A percentile compares a stretch with the other conserved stretches of the same genome.
Conservation (phyloP, 352 stramenopile species). For the Pythium rishiriense region DNA sequence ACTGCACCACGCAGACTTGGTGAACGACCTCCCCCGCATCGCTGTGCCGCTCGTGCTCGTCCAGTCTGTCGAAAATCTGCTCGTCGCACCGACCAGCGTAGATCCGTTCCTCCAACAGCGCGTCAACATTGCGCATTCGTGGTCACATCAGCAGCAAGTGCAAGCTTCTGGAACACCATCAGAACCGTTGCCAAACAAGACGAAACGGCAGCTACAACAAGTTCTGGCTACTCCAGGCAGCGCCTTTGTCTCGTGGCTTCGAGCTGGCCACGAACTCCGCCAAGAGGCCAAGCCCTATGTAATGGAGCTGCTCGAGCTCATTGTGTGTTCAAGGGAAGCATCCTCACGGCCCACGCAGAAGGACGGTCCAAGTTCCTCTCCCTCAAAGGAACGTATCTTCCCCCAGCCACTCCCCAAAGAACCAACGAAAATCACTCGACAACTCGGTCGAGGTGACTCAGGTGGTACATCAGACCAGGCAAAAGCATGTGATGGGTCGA, state of each 20-base stretch:
- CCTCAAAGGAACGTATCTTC: not conserved
- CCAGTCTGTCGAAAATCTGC: constrained; percentile 87
- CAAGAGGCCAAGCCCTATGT: constrained; percentile 88
- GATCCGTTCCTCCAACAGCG: constrained; percentile 90
- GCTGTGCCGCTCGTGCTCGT: constrained; percentile 79
- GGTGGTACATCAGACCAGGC: not conserved
- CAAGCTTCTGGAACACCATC: constrained; percentile 20
- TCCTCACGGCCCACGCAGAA: not conserved
- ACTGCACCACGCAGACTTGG: constrained; percentile 75
- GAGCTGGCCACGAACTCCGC: constrained; percentile 84
- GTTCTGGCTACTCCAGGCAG: constrained; percentile 46
- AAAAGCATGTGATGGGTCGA: not conserved
- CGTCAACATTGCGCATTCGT: constrained; percentile 61
- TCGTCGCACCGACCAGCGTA: constrained; percentile 88
- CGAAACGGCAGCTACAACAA: constrained; percentile 51
- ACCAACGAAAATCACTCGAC: not conserved
- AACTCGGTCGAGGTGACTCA: not conserved
- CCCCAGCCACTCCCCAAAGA: not conserved
- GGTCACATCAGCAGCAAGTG: constrained; percentile 67
- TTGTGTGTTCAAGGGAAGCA: constrained; percentile 55
- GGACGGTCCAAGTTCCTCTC: not conserved
- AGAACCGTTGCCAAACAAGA: constrained; percentile 51
- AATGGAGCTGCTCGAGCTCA: constrained; percentile 75
- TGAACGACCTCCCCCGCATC: constrained; percentile 51
- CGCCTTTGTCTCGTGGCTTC: constrained; percentile 89